Base-by-base conservation (phyloP, 2,329 filamentous ascomycete species). In the Phaeosphaeria sp. region DNA sequence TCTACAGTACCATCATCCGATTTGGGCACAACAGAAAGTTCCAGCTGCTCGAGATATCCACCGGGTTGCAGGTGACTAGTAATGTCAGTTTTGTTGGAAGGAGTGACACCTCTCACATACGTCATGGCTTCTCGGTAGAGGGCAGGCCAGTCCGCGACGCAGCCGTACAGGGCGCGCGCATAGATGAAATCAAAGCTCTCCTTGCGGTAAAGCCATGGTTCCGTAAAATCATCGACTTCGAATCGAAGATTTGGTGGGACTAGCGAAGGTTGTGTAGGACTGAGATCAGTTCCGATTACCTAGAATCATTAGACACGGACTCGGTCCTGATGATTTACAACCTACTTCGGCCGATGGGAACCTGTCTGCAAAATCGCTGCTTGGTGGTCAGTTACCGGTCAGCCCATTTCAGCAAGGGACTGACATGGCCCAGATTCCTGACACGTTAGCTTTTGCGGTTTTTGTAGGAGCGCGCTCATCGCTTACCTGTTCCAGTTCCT, bases 381-480 rank as follows among this genome's bases (percentile, higher is more conserved):
- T n/a, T 21, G 46, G n/a, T 10, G 27, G 44, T 47, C 41, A 53
- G 57, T 36, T 47, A 36, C 9, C 25, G 46, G 2, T 52, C 46
- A 11, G n/a, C 11, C n/a, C 15, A 44, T 30, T 36, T 49, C 36
- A 10, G 10, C 21, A 58, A 43, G 13, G 46, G 43, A 65, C 63
- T 46, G 39, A 72, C 69, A 80, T 74, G 6, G 78, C 77, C 77
- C 77, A 80, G 22, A 78, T 76, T 1, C 78, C 78, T 46, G 75
- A 23, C 39, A 49, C 25, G 60, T 65, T 44, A 65, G 62, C 54
- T 43, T 50, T n/a, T 41, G 49, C 27, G 30, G 30, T 33, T 18
- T 15, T 22, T 50, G 36, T 27, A 9, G 25, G 25, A 5, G 25
- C 4, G 46, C 20, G 42, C 48, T 27, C 20, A 36, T 27, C 27